These are phyloP conservation scores for Daldinia sp. DNA, from an alignment of 2,329 filamentous ascomycete genomes.

Conservation along the genomic window DNA sequence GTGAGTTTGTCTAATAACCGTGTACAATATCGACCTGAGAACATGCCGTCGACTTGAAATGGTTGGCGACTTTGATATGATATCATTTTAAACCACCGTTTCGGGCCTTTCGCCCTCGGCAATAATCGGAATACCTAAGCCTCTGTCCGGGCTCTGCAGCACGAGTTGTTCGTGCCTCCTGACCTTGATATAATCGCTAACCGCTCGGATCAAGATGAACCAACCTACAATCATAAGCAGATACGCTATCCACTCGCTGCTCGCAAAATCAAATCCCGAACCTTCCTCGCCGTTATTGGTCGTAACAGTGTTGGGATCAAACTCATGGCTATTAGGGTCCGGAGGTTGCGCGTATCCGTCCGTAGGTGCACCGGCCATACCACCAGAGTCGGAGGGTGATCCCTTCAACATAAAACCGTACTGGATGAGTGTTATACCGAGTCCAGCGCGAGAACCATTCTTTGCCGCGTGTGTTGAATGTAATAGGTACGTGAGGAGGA, in stretches of 20 bases:
- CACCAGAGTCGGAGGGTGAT: slow-evolving; percentile 58
- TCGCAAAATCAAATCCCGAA: slow-evolving; percentile 70
- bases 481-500: slow-evolving; percentile 96
- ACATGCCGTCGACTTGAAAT: slow-evolving; percentile 16
- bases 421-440: slow-evolving; percentile 95
- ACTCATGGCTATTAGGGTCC: slow-evolving; percentile 91
- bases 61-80: slow-evolving; percentile 3
- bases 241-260: slow-evolving; percentile 91
- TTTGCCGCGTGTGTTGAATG: slow-evolving; percentile 99
- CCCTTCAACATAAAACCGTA: slow-evolving; percentile 97
- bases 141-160: slow-evolving; percentile 90
- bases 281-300: slow-evolving; percentile 52
- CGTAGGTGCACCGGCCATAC: slow-evolving; percentile 60
- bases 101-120: slow-evolving; percentile 86
- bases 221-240: slow-evolving; percentile 96
- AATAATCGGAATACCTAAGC: slow-evolving; percentile 85
- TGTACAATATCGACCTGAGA: slow-evolving; percentile 26
- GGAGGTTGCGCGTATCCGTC: slow-evolving; percentile 77
- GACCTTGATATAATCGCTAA: slow-evolving; percentile 89
- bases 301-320: slow-evolving; percentile 77
- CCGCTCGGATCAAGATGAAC: slow-evolving; percentile 96
- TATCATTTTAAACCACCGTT: slow-evolving; percentile 72
- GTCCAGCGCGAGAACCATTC: slow-evolving; percentile 92
- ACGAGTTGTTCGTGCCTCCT: slow-evolving; percentile 93
- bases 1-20: slow-evolving; percentile 24